phyloP scores from a whole-genome alignment of 2,329 filamentous ascomycete genomes.

The Fusarium pilosicola region DNA sequence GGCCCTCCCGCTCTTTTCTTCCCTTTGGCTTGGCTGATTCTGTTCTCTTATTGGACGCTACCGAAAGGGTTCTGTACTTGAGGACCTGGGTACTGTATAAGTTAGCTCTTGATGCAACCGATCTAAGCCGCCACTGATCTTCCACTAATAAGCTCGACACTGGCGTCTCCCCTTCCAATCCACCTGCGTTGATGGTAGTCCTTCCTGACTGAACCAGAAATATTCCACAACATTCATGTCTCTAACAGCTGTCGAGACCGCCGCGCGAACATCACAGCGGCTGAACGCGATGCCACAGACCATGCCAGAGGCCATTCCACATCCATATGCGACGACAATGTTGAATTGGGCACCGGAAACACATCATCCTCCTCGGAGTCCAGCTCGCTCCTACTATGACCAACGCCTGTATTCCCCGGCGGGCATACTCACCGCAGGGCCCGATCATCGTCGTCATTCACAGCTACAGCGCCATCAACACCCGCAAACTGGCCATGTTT shows the following conservation, averaged over 20 bases:
- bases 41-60: slow-evolving; percentile 32
- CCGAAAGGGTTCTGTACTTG: slow-evolving; percentile 14
- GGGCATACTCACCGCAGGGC: slow-evolving; percentile 35
- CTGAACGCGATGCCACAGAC: slow-evolving; percentile 35
- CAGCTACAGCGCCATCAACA: slow-evolving; percentile 21
- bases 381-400: slow-evolving; percentile 42
- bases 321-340: slow-evolving; percentile 32
- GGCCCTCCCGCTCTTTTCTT: slow-evolving; percentile 32
- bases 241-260: slow-evolving; percentile 32
- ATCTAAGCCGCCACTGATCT: slow-evolving; percentile 33
- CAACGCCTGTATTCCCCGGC: slow-evolving; percentile 43
- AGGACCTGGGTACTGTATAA: slow-evolving; percentile 33
- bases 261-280: slow-evolving; percentile 22
- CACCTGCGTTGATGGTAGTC: slow-evolving; percentile 20
- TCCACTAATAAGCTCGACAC: slow-evolving; percentile 26
- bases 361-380: slow-evolving; percentile 25
- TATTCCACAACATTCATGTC: slow-evolving; percentile 34
- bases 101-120: slow-evolving; percentile 40
- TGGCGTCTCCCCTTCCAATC: slow-evolving; percentile 23
- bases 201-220: slow-evolving; percentile 12
- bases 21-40: slow-evolving; percentile 31
- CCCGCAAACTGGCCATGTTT: slow-evolving; percentile 11
- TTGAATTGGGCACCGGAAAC: slow-evolving; percentile 33
- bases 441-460: slow-evolving; percentile 19
- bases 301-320: slow-evolving; percentile 44